These are phyloP conservation scores for Vigna hirtella DNA, from an alignment of 306 rosid species.

Conservation along the genomic window DNA sequence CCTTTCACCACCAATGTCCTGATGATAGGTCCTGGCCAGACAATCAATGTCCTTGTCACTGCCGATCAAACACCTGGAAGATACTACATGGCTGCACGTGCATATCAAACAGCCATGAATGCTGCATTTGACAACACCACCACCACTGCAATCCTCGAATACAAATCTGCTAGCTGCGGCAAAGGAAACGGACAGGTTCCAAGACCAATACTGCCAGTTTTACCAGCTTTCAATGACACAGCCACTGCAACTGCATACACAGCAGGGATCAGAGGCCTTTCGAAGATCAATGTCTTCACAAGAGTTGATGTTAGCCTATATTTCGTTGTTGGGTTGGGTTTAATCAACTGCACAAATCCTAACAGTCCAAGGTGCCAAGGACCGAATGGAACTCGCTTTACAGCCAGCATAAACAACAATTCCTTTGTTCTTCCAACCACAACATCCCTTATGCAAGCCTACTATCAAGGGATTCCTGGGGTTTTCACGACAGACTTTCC, in stretches of 20 bases:
- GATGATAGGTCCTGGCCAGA: slow-evolving; percentile 91
- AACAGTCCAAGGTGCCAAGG: slow-evolving; percentile 94
- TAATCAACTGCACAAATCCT: slow-evolving; percentile 81
- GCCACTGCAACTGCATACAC: slow-evolving; percentile 71
- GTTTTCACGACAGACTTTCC: slow-evolving; percentile 89
- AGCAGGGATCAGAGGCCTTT: slow-evolving; percentile 62
- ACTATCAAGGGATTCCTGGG: slow-evolving; percentile 72
- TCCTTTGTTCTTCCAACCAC: slow-evolving; percentile 76
- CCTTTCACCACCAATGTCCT: slow-evolving; percentile 70
- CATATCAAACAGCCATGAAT: slow-evolving; percentile 76
- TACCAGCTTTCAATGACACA: slow-evolving; percentile 79
- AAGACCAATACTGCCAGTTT: slow-evolving; percentile 58
- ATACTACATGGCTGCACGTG: slow-evolving; percentile 81
- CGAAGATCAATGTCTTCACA: slow-evolving; percentile 53
- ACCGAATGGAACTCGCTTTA: slow-evolving; percentile 93
- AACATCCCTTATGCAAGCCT: slow-evolving; percentile 88
- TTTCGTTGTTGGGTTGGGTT: slow-evolving; percentile 79
- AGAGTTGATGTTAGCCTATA: slow-evolving; percentile 58
- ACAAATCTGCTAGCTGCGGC: slow-evolving; percentile 57
- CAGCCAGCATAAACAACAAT: slow-evolving; percentile 89
- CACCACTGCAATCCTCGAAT: slow-evolving; percentile 90
- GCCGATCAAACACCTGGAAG: slow-evolving; percentile 79
- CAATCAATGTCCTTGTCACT: slow-evolving; percentile 74
- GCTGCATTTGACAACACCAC: slow-evolving; percentile 94
- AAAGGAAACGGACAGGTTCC: slow-evolving; percentile 44